A percentile compares a stretch with the other conserved stretches of the same genome.
Evolutionary conservation across 495 filamentous ascomycete species (phyloP).

Genomic region (Penicillium angulare): DNA sequence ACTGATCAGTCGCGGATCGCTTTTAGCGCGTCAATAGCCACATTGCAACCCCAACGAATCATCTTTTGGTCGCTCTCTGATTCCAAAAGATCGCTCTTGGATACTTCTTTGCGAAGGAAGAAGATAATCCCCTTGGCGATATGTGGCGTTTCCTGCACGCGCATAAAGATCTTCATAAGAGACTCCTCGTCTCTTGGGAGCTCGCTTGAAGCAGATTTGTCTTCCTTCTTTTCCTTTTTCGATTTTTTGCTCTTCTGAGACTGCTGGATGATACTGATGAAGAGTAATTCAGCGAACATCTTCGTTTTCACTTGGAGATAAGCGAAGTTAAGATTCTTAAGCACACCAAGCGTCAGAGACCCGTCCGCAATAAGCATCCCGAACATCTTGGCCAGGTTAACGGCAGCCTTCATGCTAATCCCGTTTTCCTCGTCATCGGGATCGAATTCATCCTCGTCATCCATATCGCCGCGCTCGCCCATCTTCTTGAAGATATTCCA

Average conservation of each 20-base stretch:
- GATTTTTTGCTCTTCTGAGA: conserved; percentile 43
- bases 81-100: conserved; percentile 67
- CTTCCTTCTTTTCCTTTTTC: conserved; percentile 25
- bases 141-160: conserved; percentile 56
- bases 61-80: conserved; percentile 55
- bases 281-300: conserved; percentile 73
- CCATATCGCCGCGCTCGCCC: conserved; percentile 60
- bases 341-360: conserved; percentile 57
- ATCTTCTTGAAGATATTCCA: conserved; percentile 87
- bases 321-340: conserved; percentile 77
- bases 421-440: conserved; percentile 48
- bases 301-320: conserved; percentile 74
- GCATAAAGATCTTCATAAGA: conserved; percentile 64
- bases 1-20: conserved; percentile 33
- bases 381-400: conserved; percentile 87
- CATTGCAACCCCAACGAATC: conserved; percentile 69
- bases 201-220: conserved; percentile 23
- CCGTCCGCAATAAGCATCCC: conserved; percentile 69
- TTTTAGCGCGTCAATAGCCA: conserved; percentile 59
- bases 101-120: conserved; percentile 74
- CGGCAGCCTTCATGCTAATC: conserved; percentile 62
- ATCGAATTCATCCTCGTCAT: conserved; percentile 50
- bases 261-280: conserved; percentile 71
- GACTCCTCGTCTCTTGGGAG: conserved; percentile 47
- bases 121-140: conserved; percentile 70